A percentile compares a stretch with the other conserved stretches of the same genome.
These are phyloP conservation scores for Aspergillus sclerotiicarbonarius DNA, from an alignment of 495 filamentous ascomycete genomes.

Conservation along the genomic window DNA sequence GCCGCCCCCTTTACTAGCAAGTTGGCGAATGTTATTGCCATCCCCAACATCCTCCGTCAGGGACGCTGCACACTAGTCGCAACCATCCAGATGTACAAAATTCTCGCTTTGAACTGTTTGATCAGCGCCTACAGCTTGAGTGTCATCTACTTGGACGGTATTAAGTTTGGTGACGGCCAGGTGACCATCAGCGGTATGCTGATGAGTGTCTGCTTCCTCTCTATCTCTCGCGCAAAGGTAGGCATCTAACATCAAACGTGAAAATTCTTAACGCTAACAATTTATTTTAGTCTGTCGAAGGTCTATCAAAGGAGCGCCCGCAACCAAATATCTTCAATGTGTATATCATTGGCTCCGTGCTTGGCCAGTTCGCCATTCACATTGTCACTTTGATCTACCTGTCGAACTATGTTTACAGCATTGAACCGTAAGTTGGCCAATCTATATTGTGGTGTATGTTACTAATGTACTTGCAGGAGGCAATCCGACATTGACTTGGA, in stretches of 20 bases:
- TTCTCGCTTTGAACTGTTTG: slow-evolving; percentile 94
- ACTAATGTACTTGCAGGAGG: slow-evolving; percentile 52
- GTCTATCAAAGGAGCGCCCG: slow-evolving; percentile 92
- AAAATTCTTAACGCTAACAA: slow-evolving; percentile 21
- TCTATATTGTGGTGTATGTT: neutral
- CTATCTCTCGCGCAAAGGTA: slow-evolving; percentile 89
- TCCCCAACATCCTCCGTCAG: slow-evolving; percentile 97
- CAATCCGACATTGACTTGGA: slow-evolving; percentile 80
- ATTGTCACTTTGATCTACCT: slow-evolving; percentile 94
- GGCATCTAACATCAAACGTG: slow-evolving; percentile 13
- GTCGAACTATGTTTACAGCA: slow-evolving; percentile 77
- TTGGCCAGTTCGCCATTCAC: slow-evolving; percentile 96
- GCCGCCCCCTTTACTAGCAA: slow-evolving; percentile 98
- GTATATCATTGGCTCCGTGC: slow-evolving; percentile 97
- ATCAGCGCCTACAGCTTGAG: slow-evolving; percentile 97
- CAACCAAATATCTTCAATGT: slow-evolving; percentile 99
- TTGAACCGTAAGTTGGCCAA: slow-evolving; percentile 67
- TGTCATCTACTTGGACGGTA: slow-evolving; percentile 95
- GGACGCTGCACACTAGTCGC: slow-evolving; percentile 95
- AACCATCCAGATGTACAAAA: slow-evolving; percentile 99
- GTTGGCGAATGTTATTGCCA: slow-evolving; percentile 92
- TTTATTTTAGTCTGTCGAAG: slow-evolving; percentile 71
- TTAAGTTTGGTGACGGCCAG: slow-evolving; percentile 98
- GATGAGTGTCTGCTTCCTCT: slow-evolving; percentile 99
- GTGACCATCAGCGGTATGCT: slow-evolving; percentile 99